Evolutionary conservation across 2,329 filamentous ascomycete genomes (phyloP).

Genomic region (Sporothrix luriei): DNA sequence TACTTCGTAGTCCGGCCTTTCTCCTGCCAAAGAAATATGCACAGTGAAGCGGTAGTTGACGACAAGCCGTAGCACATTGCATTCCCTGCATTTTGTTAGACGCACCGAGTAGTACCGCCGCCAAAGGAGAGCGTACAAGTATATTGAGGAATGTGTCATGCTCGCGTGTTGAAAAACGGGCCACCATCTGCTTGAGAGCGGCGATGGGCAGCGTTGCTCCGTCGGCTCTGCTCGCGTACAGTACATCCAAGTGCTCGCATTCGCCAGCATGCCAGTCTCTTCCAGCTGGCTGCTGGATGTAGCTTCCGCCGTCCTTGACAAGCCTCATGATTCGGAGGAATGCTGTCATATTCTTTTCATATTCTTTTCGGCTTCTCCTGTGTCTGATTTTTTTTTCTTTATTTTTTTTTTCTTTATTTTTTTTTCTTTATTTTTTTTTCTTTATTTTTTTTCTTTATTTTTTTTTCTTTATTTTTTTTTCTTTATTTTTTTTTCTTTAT

Average conservation of each 20-base stretch:
- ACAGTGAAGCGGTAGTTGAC: not conserved
- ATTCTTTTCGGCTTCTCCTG: not conserved
- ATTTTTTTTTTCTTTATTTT: not conserved
- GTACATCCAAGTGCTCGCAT: not conserved
- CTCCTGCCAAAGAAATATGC: not conserved
- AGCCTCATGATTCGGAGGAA: not conserved
- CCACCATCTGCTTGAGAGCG: not conserved
- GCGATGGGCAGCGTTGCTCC: not conserved
- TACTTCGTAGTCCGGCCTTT: not conserved
- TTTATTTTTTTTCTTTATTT: not conserved
- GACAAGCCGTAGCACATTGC: not conserved
- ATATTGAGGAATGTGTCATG: not conserved
- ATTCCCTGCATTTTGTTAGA: not conserved
- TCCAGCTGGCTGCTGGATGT: constrained; percentile 15
- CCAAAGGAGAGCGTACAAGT: not conserved
- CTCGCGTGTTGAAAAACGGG: constrained; percentile 14
- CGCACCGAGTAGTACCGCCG: constrained; percentile 13
- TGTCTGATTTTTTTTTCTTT: not conserved
- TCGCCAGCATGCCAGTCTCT: constrained; percentile 8
- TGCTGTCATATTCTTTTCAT: not conserved
- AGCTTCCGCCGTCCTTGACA: not conserved
- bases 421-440: not conserved
- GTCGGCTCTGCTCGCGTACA: not conserved
- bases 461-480: not conserved
- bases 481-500: not conserved